Base-by-base conservation (phyloP, 768 basidiomycete species). In the Leucocoprinus sp. region DNA sequence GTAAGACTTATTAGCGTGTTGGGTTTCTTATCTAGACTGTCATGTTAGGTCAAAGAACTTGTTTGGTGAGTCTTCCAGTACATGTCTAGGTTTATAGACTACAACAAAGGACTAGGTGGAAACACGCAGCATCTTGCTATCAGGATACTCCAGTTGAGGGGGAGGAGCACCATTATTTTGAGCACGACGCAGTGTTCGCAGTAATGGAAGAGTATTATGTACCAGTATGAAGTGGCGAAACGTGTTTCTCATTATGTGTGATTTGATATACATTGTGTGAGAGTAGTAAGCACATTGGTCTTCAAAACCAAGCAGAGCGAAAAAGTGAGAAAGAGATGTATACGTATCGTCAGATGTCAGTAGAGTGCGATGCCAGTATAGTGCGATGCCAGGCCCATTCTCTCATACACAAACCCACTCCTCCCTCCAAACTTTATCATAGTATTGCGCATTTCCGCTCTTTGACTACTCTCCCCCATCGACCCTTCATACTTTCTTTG, bases 401-500 rank as follows among this genome's bases (percentile, higher is more conserved):
- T 34, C 22, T 19, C 24, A 26, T 31, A 7, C 37, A 9, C 33
- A n/a, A 11, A 8, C 26, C 31, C 31, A 31, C n/a, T 31, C 31
- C 31, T 31, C 31, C 11, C 14, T 14, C 31, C 9, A 11, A 31
- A 31, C 3, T 8, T 7, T n/a, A 14, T 48, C 39, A 76, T 46
- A 69, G 60, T 44, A 92, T 69, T 37, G 92, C 74, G 67, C 92
- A 93, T 56, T 76, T 74, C 65, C 73, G 74, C 58, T 78, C 69
- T 61, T 74, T 81, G 38, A 78, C 74, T 54, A 75, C 79, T 66
- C 84, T 82, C 24, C 80, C 77, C 81, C 86, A 85, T 42, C 76
- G 70, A 15, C 84, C 79, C 53, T 74, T 82, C 79, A 97, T 75
- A 57, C 90, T 90, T 69, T 97, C 92, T 61, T 78, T 78, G 50